Base-by-base conservation (phyloP, 352 stramenopile genomes). In the Plasmopara muralis region DNA sequence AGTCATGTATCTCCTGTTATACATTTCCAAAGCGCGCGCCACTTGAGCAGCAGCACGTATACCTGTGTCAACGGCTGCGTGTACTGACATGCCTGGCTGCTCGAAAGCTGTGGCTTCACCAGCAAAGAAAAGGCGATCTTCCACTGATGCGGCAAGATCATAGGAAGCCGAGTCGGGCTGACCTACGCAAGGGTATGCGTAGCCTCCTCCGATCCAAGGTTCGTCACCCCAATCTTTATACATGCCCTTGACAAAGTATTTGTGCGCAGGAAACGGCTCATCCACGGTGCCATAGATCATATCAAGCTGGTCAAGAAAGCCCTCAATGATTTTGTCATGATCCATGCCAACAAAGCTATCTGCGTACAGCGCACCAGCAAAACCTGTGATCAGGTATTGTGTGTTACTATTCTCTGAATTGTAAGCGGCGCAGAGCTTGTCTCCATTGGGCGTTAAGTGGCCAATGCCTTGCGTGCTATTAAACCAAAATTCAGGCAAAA, bases 401-500 rank as follows among this genome's bases (percentile, higher is more conserved):
- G 64, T 46, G 16, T 80, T 50, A 8, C 37, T 33, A 5, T 53
- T 37, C n/a, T 55, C 50, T 35, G 15, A 6, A 9, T 58, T 49
- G 16, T 58, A 40, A 6, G 18, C 47, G 35, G 45, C 49, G 33
- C 63, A 61, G 15, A 62, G n/a, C n/a, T 63, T 63, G 31, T 89
- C 72, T 10, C 69, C 81, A 41, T 89, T 79, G 16, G 65, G 40
- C 39, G 83, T 59, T 42, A 89, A 33, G 33, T 82, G 58, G 7
- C 82, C 82, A 25, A 89, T 73, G 18, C 82, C 82, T 7, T 71
- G 52, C 12, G 74, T 83, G 57, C 59, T 85, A 61, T 92, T 89
- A 35, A 89, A 65, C 82, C 82, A 92, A 39, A 89, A 92, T 63
- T 92, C 82, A 9, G 82, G 82, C 57, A 92, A 30, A 62, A 92